Conservation (phyloP, 129 eudicot species). For the Scalesia atractyloides region DNA sequence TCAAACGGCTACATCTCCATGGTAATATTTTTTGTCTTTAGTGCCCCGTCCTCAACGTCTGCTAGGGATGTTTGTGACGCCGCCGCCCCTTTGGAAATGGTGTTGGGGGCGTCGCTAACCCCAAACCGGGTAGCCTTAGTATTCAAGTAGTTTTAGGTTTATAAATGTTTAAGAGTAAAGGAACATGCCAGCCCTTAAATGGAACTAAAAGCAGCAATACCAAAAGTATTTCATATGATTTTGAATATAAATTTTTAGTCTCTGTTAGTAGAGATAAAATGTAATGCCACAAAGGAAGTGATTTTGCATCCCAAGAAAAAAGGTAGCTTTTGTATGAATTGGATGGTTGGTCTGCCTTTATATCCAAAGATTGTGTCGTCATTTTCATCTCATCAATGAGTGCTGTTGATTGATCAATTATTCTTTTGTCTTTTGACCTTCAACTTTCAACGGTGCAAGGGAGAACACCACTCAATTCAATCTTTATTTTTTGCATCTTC, state of each 20-base stretch:
- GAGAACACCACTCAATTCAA: conserved; percentile 33
- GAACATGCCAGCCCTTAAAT: not conserved
- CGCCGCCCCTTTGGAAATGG: too few relatives aligned
- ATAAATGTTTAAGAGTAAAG: too few relatives aligned
- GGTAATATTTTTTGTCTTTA: too few relatives aligned
- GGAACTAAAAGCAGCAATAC: not conserved
- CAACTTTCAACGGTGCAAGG: conserved; percentile 35
- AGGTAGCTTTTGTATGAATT: conserved; percentile 27
- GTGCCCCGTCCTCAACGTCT: too few relatives aligned
- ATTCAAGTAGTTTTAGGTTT: too few relatives aligned
- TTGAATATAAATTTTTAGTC: too few relatives aligned
- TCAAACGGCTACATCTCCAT: too few relatives aligned
- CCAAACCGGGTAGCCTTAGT: too few relatives aligned
- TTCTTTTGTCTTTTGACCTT: conserved; percentile 31
- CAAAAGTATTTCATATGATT: not conserved
- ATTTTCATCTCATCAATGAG: conserved; percentile 22
- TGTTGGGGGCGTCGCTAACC: too few relatives aligned
- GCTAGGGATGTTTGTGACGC: too few relatives aligned
- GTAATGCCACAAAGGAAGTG: conserved; percentile 10
- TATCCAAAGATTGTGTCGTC: conserved; percentile 31
- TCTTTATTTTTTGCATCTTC: conserved; percentile 12
- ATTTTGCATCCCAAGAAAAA: conserved; percentile 17
- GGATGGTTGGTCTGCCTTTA: conserved; percentile 17
- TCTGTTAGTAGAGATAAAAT: too few relatives aligned
- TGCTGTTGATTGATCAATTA: conserved; percentile 31